phyloP scores from a whole-genome alignment of 805 yeast genomes.

The Nakazawaea anatomiae region DNA sequence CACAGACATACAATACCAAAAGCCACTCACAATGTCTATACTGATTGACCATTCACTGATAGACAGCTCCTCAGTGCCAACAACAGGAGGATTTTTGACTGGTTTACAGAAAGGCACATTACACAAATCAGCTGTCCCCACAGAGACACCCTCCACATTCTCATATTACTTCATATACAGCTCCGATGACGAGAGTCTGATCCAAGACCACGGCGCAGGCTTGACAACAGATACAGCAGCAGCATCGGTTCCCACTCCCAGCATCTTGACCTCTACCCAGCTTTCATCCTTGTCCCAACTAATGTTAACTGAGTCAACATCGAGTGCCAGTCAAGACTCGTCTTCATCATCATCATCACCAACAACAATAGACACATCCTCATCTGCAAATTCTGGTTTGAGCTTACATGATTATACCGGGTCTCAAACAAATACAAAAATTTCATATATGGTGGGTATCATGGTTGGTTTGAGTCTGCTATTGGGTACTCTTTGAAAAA shows the following conservation, averaged over 20 bases:
- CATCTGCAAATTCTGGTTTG: neutral
- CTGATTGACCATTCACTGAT: neutral
- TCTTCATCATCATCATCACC: neutral
- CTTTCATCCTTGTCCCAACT: neutral
- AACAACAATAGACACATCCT: neutral
- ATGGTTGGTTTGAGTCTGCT: slow-evolving; percentile 4
- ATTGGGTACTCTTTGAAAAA: neutral
- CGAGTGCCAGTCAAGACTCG: neutral
- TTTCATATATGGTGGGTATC: neutral
- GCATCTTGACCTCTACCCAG: neutral
- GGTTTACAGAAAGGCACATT: slow-evolving; percentile 3
- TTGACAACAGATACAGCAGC: neutral
- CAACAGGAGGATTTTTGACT: slow-evolving; percentile 1
- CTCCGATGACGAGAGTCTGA: neutral
- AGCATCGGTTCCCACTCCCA: neutral
- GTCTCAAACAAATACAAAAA: neutral
- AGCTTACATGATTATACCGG: neutral
- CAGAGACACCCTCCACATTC: neutral
- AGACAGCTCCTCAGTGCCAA: neutral
- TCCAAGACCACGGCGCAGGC: neutral
- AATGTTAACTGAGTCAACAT: neutral
- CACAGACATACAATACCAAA: too few species aligned
- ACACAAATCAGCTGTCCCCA: neutral
- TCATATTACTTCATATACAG: slow-evolving; percentile 2
- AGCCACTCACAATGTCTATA: slow-evolving; percentile 1